phyloP scores from a whole-genome alignment of 805 yeast genomes.

The Yamadazyma tumulicola region DNA sequence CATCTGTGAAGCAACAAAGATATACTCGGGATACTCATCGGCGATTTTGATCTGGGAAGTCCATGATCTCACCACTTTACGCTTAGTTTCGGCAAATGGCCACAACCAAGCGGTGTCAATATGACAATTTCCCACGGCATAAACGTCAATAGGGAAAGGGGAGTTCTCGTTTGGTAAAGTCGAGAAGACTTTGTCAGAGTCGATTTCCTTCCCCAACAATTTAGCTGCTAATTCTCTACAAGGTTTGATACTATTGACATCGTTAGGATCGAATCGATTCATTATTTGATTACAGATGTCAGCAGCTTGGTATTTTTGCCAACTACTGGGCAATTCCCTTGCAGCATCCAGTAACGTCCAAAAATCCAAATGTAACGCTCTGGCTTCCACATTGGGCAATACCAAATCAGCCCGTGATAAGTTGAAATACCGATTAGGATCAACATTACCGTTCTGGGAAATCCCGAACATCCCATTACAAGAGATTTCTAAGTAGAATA shows the following conservation, averaged over 20 bases:
- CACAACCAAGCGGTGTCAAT: slow-evolving; percentile 98
- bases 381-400: slow-evolving; percentile 76
- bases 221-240: slow-evolving; percentile 66
- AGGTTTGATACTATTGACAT: slow-evolving; percentile 50
- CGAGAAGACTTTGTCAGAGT: slow-evolving; percentile 60
- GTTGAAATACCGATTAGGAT: slow-evolving; percentile 67
- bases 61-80: slow-evolving; percentile 94
- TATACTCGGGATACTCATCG: slow-evolving; percentile 87
- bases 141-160: slow-evolving; percentile 56
- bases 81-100: slow-evolving; percentile 97
- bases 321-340: slow-evolving; percentile 69
- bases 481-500: slow-evolving; percentile 81
- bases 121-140: slow-evolving; percentile 91
- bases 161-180: slow-evolving; percentile 13
- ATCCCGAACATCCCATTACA: slow-evolving; percentile 93
- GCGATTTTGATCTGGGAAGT: slow-evolving; percentile 83
- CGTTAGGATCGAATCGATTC: slow-evolving; percentile 74
- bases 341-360: slow-evolving; percentile 91
- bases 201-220: slow-evolving; percentile 63
- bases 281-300: slow-evolving; percentile 77
- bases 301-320: slow-evolving; percentile 79
- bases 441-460: slow-evolving; percentile 58
- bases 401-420: slow-evolving; percentile 72
- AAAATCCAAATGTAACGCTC: slow-evolving; percentile 74
- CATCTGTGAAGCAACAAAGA: slow-evolving; percentile 92